phyloP scores from a whole-genome alignment of 495 filamentous ascomycete genomes.

The Staphylotrichum tortipilum region DNA sequence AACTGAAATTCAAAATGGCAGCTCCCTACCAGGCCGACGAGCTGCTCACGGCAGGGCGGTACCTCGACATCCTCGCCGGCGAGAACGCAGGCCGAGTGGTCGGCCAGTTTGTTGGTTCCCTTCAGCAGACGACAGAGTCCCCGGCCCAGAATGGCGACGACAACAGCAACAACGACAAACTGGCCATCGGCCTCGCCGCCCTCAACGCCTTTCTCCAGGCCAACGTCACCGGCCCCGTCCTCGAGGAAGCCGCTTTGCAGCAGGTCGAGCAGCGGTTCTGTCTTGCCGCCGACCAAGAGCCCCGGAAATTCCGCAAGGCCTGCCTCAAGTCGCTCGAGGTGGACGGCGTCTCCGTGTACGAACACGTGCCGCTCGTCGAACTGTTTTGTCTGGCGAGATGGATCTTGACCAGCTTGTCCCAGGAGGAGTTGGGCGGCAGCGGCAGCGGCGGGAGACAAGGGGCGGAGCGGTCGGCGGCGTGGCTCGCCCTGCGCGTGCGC shows the following conservation, averaged over 20 bases:
- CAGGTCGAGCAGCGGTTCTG: constrained; percentile 17
- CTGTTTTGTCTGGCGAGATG: constrained; percentile 69
- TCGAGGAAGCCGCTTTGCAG: constrained; percentile 33
- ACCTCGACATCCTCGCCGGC: constrained; percentile 18
- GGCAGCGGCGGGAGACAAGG: neutral
- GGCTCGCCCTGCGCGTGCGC: constrained; percentile 59
- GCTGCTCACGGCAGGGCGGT: constrained; percentile 12
- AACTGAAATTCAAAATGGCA: neutral
- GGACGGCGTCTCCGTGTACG: constrained; percentile 82
- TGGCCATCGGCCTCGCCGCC: constrained; percentile 59
- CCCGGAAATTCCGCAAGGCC: neutral
- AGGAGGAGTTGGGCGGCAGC: constrained; percentile 4
- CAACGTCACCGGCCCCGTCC: constrained; percentile 84
- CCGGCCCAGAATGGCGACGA: constrained; percentile 30
- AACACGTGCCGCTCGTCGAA: constrained; percentile 72
- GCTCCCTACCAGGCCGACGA: too few species aligned
- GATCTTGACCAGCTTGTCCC: constrained; percentile 43
- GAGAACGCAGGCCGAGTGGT: constrained; percentile 13
- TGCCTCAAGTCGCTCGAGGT: constrained; percentile 60
- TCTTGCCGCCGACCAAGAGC: too few species aligned
- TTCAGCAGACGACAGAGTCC: constrained; percentile 34
- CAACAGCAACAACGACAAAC: neutral
- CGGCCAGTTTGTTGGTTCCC: constrained; percentile 2
- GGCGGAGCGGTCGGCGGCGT: constrained; percentile 26
- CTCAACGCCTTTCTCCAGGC: constrained; percentile 81